Evolutionary conservation across 129 eudicot genomes (phyloP).

Genomic region (Pseudognaphalium luteoalbum): DNA sequence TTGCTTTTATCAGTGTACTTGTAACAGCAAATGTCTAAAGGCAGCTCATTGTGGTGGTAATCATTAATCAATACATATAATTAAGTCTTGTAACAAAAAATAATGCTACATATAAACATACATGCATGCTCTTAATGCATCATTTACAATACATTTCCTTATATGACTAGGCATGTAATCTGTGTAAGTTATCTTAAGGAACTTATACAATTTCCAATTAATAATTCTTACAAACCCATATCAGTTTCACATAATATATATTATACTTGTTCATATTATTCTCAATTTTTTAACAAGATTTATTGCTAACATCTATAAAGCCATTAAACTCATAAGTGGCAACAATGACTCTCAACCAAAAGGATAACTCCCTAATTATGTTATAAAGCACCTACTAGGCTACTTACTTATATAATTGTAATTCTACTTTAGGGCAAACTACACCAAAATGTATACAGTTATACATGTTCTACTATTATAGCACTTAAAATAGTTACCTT

Average conservation of each 20-base stretch:
- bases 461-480: too few relatives aligned
- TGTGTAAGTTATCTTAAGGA: background rate
- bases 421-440: too few relatives aligned
- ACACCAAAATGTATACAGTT: too few relatives aligned
- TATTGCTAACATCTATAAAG: too few relatives aligned
- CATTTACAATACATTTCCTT: background rate
- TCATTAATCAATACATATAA: background rate
- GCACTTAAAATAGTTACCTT: too few relatives aligned
- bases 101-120: background rate
- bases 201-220: background rate
- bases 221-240: background rate
- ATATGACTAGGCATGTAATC: background rate
- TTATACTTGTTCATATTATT: background rate
- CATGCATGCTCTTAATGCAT: constrained; percentile 8
- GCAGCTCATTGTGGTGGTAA: background rate
- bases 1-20: constrained; percentile 10
- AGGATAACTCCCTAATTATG: too few relatives aligned
- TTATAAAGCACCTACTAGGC: too few relatives aligned
- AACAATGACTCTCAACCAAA: too few relatives aligned
- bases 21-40: constrained; percentile 5
- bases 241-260: background rate
- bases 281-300: background rate
- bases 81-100: too few relatives aligned
- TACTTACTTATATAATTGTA: too few relatives aligned
- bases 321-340: too few relatives aligned